Evolutionary conservation across 176 grass and related monocot genomes (phyloP).

Genomic region (Avena eriantha): DNA sequence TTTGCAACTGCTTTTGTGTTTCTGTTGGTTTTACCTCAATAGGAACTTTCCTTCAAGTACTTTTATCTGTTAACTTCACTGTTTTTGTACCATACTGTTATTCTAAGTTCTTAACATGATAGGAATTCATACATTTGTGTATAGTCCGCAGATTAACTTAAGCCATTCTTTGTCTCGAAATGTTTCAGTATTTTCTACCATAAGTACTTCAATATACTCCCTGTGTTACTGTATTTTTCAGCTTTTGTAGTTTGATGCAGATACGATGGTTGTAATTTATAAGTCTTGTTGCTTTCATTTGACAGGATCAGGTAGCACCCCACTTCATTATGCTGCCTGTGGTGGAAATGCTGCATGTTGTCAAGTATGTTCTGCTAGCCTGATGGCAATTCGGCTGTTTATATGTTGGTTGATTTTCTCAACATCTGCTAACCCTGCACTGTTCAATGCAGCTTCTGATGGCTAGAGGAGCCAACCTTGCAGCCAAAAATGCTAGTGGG

Average conservation of each 20-base stretch:
- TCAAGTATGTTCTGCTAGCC: conserved; percentile 68
- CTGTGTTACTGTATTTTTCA: background rate
- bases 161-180: conserved; percentile 11
- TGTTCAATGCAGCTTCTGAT: conserved; percentile 76
- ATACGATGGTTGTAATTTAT: background rate
- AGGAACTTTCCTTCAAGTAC: background rate
- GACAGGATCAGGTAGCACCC: conserved; percentile 89
- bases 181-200: conserved; percentile 12
- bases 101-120: conserved; percentile 28
- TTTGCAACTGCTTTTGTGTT: background rate
- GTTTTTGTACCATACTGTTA: background rate
- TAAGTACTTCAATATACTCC: conserved; percentile 9
- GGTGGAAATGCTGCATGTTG: conserved; percentile 94
- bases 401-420: conserved; percentile 33
- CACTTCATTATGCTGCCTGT: conserved; percentile 95
- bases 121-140: conserved; percentile 3
- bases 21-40: conserved; percentile 20
- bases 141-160: background rate
- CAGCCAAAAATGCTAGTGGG: conserved; percentile 69
- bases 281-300: conserved; percentile 34
- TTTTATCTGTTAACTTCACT: conserved; percentile 13
- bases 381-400: background rate
- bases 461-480: conserved; percentile 76
- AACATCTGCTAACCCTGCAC: conserved; percentile 26
- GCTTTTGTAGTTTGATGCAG: background rate